Base-by-base conservation (phyloP, 441 rosid species). In the Isatis lusitanica region DNA sequence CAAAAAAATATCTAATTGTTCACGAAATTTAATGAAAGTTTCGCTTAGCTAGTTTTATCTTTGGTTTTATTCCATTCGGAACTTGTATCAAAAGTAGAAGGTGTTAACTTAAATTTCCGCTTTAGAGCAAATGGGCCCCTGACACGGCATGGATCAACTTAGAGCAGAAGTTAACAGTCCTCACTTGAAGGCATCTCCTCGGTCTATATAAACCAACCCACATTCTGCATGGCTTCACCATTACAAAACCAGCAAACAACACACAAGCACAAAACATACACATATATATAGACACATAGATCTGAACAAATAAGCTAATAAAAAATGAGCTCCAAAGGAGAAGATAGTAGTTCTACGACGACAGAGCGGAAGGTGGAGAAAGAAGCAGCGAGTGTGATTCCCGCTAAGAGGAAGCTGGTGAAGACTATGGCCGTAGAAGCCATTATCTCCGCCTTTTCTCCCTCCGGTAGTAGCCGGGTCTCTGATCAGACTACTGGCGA, bases 371-470 rank as follows among this genome's bases (percentile, higher is more conserved):
- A 48, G 13, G 68, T 58, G 50, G 68, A 59, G 52, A 80, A 70
- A 50, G 53, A 51, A 11, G 57, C 50, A 57, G 71, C 77, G 48
- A 78, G 80, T 71, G 79, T 80, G 51, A 74, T 83, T 43, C 90
- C 88, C 2, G 71, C 61, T 36, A 62, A 69, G 83, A 80, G 74
- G 63, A 79, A 38, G 58, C 69, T 60, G 7, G 87, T 86, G 58
- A 82, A 83, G 68, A 79, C 71, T n/a, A 75, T 71, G 78, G 80
- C 79, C 68, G 73, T 73, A 12, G 58, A 76, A 69, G 79, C 71
- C 66, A 63, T 75, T 61, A 15, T 55, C n/a, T 33, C 9, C 66
- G 47, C 35, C 68, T 10, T 68, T 61, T 58, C 56, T 46, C 64
- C 10, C 58, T 74, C 68, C 15, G 33, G 48, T 59, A 10, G 63